Conservation (phyloP, 495 filamentous ascomycete species). For the Aspergillus kassunensis region DNA sequence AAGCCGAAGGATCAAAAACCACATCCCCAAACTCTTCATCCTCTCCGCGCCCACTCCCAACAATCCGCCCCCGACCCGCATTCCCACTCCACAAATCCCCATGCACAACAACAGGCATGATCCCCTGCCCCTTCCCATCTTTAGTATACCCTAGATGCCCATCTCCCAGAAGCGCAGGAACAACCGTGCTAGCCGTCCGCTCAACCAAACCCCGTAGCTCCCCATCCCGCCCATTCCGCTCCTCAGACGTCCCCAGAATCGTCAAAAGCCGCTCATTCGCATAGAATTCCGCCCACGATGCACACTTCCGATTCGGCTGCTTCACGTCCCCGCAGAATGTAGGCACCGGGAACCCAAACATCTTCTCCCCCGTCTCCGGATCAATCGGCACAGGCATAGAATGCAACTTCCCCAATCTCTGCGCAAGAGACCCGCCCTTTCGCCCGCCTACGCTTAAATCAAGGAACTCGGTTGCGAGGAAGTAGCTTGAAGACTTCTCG, state of each 20-base stretch:
- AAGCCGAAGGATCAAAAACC: constrained; percentile 74
- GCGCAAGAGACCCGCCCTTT: constrained; percentile 53
- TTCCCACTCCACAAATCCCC: constrained; percentile 94
- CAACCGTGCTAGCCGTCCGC: constrained; percentile 54
- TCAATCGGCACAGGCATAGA: constrained; percentile 65
- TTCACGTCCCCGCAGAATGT: constrained; percentile 83
- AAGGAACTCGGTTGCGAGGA: constrained; percentile 80
- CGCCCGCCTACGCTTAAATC: constrained; percentile 45
- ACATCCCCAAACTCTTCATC: constrained; percentile 65
- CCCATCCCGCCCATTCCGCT: constrained; percentile 59
- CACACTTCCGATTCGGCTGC: constrained; percentile 67
- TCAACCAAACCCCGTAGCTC: constrained; percentile 60
- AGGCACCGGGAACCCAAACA: constrained; percentile 77
- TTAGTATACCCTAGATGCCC: constrained; percentile 55
- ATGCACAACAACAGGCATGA: constrained; percentile 76
- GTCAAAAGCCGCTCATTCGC: constrained; percentile 64
- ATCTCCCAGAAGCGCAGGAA: constrained; percentile 68
- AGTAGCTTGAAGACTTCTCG: constrained; percentile 49
- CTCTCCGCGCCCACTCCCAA: constrained; percentile 28
- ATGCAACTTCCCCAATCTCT: constrained; percentile 76
- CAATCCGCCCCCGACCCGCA: constrained; percentile 61
- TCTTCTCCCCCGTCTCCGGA: constrained; percentile 46
- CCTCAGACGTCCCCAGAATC: constrained; percentile 55
- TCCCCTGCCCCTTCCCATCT: constrained; percentile 39
- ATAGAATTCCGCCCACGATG: constrained; percentile 80